Conservation (phyloP, 331 rosid genomes). For the Pyracantha coccinea region DNA sequence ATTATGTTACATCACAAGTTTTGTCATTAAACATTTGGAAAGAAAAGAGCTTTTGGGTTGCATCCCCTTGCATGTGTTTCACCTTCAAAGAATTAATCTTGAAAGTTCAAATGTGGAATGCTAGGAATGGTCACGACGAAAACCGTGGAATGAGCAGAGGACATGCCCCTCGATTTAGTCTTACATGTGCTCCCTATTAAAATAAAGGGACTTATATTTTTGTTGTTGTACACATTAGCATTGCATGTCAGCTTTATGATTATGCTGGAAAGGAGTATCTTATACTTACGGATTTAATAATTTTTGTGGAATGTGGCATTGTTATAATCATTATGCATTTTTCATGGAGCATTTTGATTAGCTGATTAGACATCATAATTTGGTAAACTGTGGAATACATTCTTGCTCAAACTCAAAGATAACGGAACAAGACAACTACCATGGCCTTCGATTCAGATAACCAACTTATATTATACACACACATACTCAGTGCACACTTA, state of each 20-base stretch:
- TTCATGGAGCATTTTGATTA: background rate
- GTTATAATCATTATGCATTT: background rate
- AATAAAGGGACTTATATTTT: background rate
- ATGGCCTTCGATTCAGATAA: conserved; percentile 11
- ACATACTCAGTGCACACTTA: background rate
- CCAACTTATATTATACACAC: background rate
- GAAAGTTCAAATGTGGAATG: background rate
- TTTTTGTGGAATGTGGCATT: background rate
- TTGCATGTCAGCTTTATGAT: background rate
- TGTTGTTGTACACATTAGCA: background rate
- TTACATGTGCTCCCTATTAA: background rate
- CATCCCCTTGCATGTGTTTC: background rate
- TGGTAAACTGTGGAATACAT: background rate
- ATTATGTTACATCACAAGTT: background rate
- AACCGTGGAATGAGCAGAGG: background rate
- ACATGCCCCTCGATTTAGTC: conserved; percentile 2
- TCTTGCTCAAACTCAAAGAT: conserved; percentile 12
- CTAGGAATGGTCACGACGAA: background rate
- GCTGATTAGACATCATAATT: background rate
- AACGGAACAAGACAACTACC: background rate
- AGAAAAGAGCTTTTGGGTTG: background rate
- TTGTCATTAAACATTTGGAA: background rate
- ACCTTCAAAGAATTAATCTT: background rate
- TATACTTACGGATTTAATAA: no score
- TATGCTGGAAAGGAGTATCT: background rate